Base-by-base conservation (phyloP, 1,139 yeast species). In the Kazachstania sp. region DNA sequence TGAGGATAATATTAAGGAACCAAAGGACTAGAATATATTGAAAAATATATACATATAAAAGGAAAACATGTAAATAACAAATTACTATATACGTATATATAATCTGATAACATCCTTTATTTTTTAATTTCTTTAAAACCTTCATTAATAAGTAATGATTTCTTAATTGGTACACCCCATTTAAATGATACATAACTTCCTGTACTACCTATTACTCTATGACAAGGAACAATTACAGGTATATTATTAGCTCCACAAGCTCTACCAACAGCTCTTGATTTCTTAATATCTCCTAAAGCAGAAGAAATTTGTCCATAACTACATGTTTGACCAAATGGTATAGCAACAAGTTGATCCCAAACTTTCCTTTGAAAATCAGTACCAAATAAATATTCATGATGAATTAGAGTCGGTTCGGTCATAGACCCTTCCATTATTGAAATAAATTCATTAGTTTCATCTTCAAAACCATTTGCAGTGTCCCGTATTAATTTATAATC, bases 201-300 rank as follows among this genome's bases (percentile, higher is more conserved):
- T 35, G 49, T 45, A 5, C 51, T 49, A 5, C 58, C 54, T 16
- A 58, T 26, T 13, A 62, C 56, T 45, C 60, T 47, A 43, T 62
- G 65, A 44, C 66, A 62, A 3, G 66, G 65, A 3, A 62, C 48
- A 4, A 61, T 35, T 6, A 60, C 39, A 12, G 61, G 56, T 11
- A 61, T 41, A 23, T 54, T 55, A 46, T 62, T 61, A 23, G 53
- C 49, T 6, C 58, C 59, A 28, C 60, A 54, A 1, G 64, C 64
- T 12, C 52, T 50, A 2, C 61, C 65, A 12, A 62, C 59, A 13
- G 65, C 64, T 37, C 66, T 49, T 19, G 48, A 49, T 8, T 57
- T 54, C 4, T 50, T 52, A 8, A 58, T 56, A 3, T 45, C 45
- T 2, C 60, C 59, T 9, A 59, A 34, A 15, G 45, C 45, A 7